Base-by-base conservation (phyloP, 345 rosid species). In the thale cress (Arabidopsis thaliana) region DNA sequence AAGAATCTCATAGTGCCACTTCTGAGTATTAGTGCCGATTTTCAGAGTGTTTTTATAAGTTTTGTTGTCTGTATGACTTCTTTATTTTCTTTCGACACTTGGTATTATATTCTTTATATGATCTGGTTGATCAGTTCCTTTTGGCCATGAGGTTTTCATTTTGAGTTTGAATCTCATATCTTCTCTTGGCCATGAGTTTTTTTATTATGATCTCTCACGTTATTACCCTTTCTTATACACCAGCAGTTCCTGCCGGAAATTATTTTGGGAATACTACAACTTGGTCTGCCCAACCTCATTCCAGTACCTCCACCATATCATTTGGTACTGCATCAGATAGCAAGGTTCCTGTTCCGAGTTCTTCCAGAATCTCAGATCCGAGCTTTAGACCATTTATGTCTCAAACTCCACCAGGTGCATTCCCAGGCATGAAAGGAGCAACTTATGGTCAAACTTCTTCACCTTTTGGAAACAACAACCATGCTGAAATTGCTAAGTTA, bases 251-350 rank as follows among this genome's bases (percentile, higher is more conserved):
- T 67, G 78, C 84, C 24, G 78, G 81, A 78, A 83, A 69, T 76
- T 89, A 86, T 49, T 81, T 56, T 57, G 80, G 80, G 64, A 85
- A 83, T 84, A 83, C 90, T 75, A 81, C 90, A 59, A 69, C 87
- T 34, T 92, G 98, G 99, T 84, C 99, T 76, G 65, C 88, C 23
- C 94, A 87, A 44, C 61, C 90, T 73, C 88, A 84, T 56, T 41
- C 80, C 25, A 69, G 65, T 46, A 33, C 96, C 7, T 44, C 96
- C 9, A 71, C 84, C 22, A 82, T 83, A 51, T 82, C 85, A 65
- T 79, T 81, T 73, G 91, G 85, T 70, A 20, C 80, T 16, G 81
- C 84, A 20, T 53, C 80, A 56, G 96, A 87, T 42, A 87, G 73
- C 82, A 89, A 82, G 80, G 79, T 63, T 60, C 76, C 72, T 25